Percentiles rank a stretch among this genome's conserved stretches.
Conservation (phyloP, 306 rosid genomes). For the Prosopis cineraria region DNA sequence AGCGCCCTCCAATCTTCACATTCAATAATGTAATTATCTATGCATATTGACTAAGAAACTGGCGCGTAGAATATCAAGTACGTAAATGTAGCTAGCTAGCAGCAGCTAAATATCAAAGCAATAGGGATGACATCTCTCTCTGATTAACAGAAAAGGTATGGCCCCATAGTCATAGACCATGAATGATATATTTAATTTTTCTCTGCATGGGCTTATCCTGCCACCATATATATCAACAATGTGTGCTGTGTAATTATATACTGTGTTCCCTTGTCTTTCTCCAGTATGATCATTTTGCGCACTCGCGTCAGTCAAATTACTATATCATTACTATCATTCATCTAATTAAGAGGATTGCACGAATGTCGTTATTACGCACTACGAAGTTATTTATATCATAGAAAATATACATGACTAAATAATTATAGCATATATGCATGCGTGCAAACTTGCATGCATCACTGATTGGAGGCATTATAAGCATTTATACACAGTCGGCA, state of each 20-base stretch:
- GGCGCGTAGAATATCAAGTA: background rate
- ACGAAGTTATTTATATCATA: background rate
- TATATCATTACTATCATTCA: constrained; percentile 7
- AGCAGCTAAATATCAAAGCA: background rate
- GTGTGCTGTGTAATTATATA: background rate
- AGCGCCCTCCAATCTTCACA: background rate
- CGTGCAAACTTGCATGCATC: background rate
- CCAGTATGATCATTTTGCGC: constrained; percentile 39
- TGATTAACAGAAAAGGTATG: background rate
- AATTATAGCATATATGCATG: background rate
- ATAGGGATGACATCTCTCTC: constrained; percentile 6
- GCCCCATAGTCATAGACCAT: too few species aligned
- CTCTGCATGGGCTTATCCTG: constrained; percentile 3
- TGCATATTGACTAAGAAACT: background rate
- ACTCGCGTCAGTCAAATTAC: constrained; percentile 32
- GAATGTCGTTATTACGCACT: background rate
- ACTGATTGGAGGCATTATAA: background rate
- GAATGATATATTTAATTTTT: background rate
- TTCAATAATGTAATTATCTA: background rate
- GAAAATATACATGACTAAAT: background rate
- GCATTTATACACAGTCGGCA: background rate
- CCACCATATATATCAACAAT: constrained; percentile 28
- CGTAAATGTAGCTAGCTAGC: background rate
- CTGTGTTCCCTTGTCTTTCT: constrained; percentile 15
- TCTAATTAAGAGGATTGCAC: background rate